Evolutionary conservation across 805 yeast genomes (phyloP), one percentile per base, ranked within the genome.

Genomic region (Pichia ethanolica): DNA sequence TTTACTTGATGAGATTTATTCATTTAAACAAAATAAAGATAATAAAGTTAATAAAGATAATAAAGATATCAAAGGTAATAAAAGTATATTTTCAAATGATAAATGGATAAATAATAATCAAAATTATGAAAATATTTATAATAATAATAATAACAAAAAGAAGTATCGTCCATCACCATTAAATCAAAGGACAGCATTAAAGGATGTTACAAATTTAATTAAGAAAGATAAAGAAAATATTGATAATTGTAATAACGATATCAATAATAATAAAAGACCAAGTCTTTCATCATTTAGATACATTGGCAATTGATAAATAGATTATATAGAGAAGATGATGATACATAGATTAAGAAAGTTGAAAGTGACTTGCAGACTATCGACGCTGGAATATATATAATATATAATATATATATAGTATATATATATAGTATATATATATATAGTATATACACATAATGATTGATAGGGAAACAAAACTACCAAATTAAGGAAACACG

Each of bases 1-100:
- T 35, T 39, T 53, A 25, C 39, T 53, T 9, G 56, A 49, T 12
- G 56, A 53, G 14, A 53, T 53, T 13, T 53, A 47, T 34, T 46
- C 54, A 13, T 53, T 53, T 33, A 48, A 42, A 14, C 39, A 32
- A 10, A 32, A 25, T 26, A 39, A 25, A 10, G 13, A 40, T 40
- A 26, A 12, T 13, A 39, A 39, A 6, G 13, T 11, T 39, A 39
- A n/a, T 14, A 39, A n/a, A 12, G 30, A 20, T 41, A 33, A 32
- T 12, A 41, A 41, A 28, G n/a, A n/a, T n/a, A n/a, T n/a, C n/a
- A 39, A 25, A 10, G 13, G 28, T 40, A 26, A 12, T 20, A 20
- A 20, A 20, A 20, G 20, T 20, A 20, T 2, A n/a, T 48, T 48
- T 37, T 35, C 45, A 7, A 48, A 54, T 5, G 52, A 46, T 9